Evolutionary conservation across 495 filamentous ascomycete genomes (phyloP), one percentile per base, ranked within the genome.

Genomic region (Hypoxylon subgilvum): DNA sequence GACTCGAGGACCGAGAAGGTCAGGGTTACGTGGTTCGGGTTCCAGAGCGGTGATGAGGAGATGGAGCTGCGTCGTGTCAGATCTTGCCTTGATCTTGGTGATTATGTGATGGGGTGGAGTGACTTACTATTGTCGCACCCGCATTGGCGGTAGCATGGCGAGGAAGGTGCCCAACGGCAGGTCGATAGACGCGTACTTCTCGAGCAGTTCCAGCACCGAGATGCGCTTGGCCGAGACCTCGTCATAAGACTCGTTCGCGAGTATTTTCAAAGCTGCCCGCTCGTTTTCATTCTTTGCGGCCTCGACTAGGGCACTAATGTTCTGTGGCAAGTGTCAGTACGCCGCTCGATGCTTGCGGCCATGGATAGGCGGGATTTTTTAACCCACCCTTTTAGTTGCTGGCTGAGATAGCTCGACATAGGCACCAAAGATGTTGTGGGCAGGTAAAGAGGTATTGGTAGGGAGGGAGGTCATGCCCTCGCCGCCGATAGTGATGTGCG

Each of bases 331-430:
- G 10, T 25, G 49, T 64, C 48, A 64, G 61, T n/a, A 28, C 7
- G 17, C 18, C 13, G 14, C 13, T 45, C 41, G n/a, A n/a, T n/a
- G n/a, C n/a, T n/a, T n/a, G n/a, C n/a, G n/a, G n/a, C 2, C 40
- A 6, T 9, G 16, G 34, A 28, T 53, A 9, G 3, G 4, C 17
- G 3, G 14, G 14, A 8, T 19, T 0, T 38, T 0, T 19, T 30
- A n/a, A 28, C 74, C 51, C 71, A 76, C 76, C 44, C 76, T 64
- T 62, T 75, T 76, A 10, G 86, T 88, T 0, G 86, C 88, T 0
- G 88, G 87, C 35, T 88, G 85, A 8, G 77, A 77, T 4, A 92
- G 77, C 66, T 92, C 89, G 10, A 92, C 84, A 46, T 91, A 91
- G 14, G 83, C 81, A 1, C 82, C 78, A 6, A 91, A 74, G 0